These are phyloP conservation scores for Anthoceros angustus DNA, from an alignment of 225 moss, liverwort and hornwort species.

Conservation along the genomic window DNA sequence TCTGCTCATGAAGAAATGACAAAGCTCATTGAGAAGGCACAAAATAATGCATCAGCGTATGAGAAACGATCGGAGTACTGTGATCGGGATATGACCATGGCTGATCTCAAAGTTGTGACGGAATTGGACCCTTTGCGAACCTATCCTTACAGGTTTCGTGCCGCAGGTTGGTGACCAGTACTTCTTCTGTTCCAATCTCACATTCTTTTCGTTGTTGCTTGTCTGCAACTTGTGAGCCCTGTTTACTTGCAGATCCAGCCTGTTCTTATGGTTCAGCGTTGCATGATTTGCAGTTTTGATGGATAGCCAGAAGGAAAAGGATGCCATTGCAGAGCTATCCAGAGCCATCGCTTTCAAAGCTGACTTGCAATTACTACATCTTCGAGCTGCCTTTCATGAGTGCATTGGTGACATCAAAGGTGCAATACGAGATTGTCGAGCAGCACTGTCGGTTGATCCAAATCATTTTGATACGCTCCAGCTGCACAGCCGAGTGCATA, in stretches of 20 bases:
- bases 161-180: constrained; percentile 55
- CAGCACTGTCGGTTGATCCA: constrained; percentile 94
- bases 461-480: constrained; percentile 81
- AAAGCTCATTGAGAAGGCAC: constrained; percentile 91
- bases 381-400: constrained; percentile 96
- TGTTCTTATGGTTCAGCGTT: not conserved
- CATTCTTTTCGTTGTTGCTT: no score
- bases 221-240: not conserved
- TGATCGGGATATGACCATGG: constrained; percentile 96
- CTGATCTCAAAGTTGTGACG: constrained; percentile 82
- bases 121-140: constrained; percentile 88
- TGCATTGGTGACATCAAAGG: constrained; percentile 76
- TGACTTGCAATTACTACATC: constrained; percentile 86
- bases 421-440: constrained; percentile 83
- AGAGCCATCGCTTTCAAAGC: constrained; percentile 97
- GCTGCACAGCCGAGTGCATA: constrained; percentile 63
- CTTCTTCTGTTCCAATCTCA: not conserved
- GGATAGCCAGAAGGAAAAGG: constrained; percentile 83
- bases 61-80: constrained; percentile 98
- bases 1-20: constrained; percentile 98
- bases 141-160: constrained; percentile 93
- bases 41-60: constrained; percentile 94
- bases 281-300: constrained; percentile 57
- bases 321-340: constrained; percentile 85
- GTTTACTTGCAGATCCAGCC: not conserved